Percentiles rank a stretch among this genome's conserved stretches.
Conservation (phyloP, 2,329 filamentous ascomycete species). For the Sclerotinia spermophila region DNA sequence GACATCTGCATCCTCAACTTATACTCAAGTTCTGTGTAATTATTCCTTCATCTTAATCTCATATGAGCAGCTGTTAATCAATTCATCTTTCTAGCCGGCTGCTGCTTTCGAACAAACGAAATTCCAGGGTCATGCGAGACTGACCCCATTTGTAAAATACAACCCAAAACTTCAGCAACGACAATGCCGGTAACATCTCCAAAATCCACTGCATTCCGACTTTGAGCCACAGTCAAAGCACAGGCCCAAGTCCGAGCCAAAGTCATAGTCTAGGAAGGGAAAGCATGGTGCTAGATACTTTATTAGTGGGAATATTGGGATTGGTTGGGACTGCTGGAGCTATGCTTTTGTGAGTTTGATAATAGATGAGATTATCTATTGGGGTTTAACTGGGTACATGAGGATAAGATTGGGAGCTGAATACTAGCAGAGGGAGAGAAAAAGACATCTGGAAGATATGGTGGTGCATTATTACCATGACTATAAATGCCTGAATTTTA, state of each 20-base stretch:
- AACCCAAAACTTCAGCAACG: no score
- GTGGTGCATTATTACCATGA: no score
- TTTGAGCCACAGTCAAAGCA: not conserved
- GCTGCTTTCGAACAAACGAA: not conserved
- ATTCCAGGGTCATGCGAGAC: not conserved
- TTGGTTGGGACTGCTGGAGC: fast-evolving
- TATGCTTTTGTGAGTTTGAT: not conserved
- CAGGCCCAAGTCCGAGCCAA: not conserved
- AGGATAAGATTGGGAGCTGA: fast-evolving
- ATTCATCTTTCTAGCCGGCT: not conserved
- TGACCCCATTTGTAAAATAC: not conserved
- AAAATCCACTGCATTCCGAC: not conserved
- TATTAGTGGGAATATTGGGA: not conserved
- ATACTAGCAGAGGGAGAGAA: not conserved
- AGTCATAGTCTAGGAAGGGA: not conserved
- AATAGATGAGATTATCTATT: no score
- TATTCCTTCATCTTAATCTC: not conserved
- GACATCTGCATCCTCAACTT: not conserved
- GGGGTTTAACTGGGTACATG: fast-evolving
- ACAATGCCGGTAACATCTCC: not conserved
- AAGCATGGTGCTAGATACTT: not conserved
- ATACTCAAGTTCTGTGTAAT: not conserved
- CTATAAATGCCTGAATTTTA: not conserved
- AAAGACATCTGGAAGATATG: not conserved
- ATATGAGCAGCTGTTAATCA: not conserved